Evolutionary conservation across 2,329 filamentous ascomycete species (phyloP).

Genomic region (Zymoseptoria crescenta): DNA sequence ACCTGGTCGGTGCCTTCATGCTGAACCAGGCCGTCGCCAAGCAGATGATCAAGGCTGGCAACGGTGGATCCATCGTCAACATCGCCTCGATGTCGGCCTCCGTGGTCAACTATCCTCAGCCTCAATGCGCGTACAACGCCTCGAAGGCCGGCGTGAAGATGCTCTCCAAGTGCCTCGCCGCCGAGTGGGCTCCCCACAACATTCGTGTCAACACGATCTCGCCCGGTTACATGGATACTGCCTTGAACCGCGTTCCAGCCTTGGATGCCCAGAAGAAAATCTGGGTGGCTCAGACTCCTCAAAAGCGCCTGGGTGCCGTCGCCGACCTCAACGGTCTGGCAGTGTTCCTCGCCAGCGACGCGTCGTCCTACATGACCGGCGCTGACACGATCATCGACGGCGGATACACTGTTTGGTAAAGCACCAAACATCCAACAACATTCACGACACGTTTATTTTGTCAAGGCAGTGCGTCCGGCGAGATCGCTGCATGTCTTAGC

Average conservation of each 20-base stretch:
- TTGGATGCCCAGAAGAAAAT: conserved; percentile 76
- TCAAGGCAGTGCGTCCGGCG: neutral
- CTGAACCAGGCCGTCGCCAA: conserved; percentile 53
- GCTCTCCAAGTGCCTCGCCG: conserved; percentile 70
- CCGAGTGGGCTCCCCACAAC: conserved; percentile 74
- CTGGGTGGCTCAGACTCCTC: conserved; percentile 66
- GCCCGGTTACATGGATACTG: conserved; percentile 81
- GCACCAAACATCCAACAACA: neutral
- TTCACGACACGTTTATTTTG: neutral
- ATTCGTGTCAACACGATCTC: conserved; percentile 81
- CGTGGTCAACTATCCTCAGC: conserved; percentile 52
- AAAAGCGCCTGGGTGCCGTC: conserved; percentile 62
- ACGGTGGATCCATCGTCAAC: conserved; percentile 66
- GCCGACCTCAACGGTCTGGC: conserved; percentile 72
- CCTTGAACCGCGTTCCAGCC: conserved; percentile 67
- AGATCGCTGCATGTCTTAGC: conserved; percentile 2
- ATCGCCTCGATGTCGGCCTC: conserved; percentile 56
- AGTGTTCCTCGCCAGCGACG: conserved; percentile 67
- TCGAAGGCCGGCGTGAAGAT: conserved; percentile 75
- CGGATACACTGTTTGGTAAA: conserved; percentile 54
- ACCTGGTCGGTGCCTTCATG: conserved; percentile 71
- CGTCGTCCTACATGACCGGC: conserved; percentile 70
- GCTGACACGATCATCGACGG: conserved; percentile 65
- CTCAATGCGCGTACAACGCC: conserved; percentile 76
- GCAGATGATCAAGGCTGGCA: conserved; percentile 61